These are phyloP conservation scores for Chytriomyces sp. DNA, from an alignment of 192 early-diverging fungal genomes.

Conservation along the genomic window DNA sequence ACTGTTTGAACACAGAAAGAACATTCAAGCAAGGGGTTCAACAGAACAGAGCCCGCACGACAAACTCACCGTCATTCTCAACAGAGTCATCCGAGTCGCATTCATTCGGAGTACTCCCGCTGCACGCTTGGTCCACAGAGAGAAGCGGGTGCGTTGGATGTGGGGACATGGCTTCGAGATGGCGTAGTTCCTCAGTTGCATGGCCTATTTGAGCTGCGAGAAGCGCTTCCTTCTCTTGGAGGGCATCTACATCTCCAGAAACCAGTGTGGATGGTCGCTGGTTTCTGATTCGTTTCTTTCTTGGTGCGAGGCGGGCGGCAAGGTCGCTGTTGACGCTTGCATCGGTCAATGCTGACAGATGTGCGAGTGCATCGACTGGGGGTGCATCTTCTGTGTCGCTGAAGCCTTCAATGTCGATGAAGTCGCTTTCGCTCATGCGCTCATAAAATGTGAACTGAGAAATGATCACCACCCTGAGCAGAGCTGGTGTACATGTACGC, in stretches of 20 bases:
- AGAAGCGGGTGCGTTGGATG: neutral
- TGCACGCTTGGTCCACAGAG: neutral
- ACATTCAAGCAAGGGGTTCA: neutral
- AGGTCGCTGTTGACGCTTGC: neutral
- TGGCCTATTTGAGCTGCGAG: neutral
- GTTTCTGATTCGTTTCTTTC: too few relatives aligned
- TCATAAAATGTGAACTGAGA: too few relatives aligned
- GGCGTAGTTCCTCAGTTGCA: neutral
- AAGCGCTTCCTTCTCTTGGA: neutral
- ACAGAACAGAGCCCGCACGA: too few relatives aligned
- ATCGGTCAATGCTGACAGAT: neutral
- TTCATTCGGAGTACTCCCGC: neutral
- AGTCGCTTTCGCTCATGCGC: neutral
- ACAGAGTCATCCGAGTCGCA: neutral
- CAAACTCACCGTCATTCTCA: neutral
- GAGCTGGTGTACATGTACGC: neutral
- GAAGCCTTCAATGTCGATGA: slow-evolving; percentile 11
- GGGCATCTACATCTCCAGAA: neutral
- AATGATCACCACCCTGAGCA: neutral
- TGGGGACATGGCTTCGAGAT: neutral
- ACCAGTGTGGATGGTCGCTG: too few relatives aligned
- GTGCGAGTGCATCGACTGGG: neutral
- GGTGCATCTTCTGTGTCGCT: slow-evolving; percentile 6
- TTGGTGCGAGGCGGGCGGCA: too few relatives aligned
- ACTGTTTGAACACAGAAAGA: too few relatives aligned